These are phyloP conservation scores for Neophaeococcomyces aloes DNA, from an alignment of 2,329 filamentous ascomycete genomes.

Conservation along the genomic window DNA sequence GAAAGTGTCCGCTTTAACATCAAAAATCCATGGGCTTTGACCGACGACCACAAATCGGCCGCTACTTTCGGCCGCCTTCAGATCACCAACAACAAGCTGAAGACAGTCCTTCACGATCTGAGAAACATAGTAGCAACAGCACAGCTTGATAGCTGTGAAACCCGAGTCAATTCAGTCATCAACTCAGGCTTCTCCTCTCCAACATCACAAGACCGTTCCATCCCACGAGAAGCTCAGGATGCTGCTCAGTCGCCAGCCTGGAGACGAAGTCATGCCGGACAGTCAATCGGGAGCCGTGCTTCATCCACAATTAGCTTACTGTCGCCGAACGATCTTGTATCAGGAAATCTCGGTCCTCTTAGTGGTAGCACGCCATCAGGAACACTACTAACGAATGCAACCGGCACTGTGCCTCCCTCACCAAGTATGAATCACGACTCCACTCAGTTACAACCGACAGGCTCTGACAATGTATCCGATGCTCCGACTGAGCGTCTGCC, in stretches of 20 bases:
- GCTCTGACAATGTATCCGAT: not conserved
- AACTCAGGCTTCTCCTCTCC: not conserved
- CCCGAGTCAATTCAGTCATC: not conserved
- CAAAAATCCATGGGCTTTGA: constrained; percentile 5
- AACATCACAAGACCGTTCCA: not conserved
- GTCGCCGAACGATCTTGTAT: too few relatives aligned
- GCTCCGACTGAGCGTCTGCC: not conserved
- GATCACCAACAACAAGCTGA: constrained; percentile 4
- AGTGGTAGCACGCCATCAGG: too few relatives aligned
- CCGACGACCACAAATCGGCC: constrained; percentile 2
- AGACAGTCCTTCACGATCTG: constrained; percentile 6
- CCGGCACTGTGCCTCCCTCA: too few relatives aligned
- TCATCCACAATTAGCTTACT: too few relatives aligned
- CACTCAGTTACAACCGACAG: too few relatives aligned
- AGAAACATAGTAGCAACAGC: constrained; percentile 6
- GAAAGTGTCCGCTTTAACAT: constrained; percentile 7
- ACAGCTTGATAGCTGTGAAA: constrained; percentile 5
- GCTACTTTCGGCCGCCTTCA: constrained; percentile 4
- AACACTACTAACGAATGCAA: too few relatives aligned
- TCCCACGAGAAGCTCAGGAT: too few relatives aligned
- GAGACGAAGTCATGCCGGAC: too few relatives aligned
- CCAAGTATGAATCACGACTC: too few relatives aligned
- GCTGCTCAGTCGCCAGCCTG: too few relatives aligned
- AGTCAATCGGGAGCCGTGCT: too few relatives aligned
- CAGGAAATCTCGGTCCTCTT: too few relatives aligned